A percentile compares a stretch with the other conserved stretches of the same genome.
Conservation (phyloP, 306 rosid genomes). For the Notholithocarpus densiflorus region DNA sequence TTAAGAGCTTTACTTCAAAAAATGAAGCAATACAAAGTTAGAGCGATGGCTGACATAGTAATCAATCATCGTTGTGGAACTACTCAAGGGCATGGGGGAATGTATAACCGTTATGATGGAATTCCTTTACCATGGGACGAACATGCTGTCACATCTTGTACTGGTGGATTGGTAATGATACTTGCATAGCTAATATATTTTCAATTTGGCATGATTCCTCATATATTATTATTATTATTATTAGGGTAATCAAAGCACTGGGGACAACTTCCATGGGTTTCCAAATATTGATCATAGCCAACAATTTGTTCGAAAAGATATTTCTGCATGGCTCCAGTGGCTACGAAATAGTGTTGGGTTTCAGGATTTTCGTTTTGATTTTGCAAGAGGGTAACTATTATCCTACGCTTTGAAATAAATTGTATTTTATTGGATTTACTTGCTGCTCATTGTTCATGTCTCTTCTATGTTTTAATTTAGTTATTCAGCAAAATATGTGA, state of each 20-base stretch:
- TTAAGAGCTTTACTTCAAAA: slow-evolving; percentile 69
- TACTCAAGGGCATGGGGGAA: slow-evolving; percentile 74
- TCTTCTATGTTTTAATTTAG: slow-evolving; percentile 32
- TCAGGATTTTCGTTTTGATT: slow-evolving; percentile 93
- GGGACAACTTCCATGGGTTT: slow-evolving; percentile 75
- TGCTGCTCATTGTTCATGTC: slow-evolving; percentile 2
- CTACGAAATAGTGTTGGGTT: slow-evolving; percentile 62
- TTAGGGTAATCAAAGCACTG: slow-evolving; percentile 73
- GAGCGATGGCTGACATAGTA: slow-evolving; percentile 86
- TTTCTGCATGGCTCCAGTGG: slow-evolving; percentile 78
- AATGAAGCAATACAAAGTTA: slow-evolving; percentile 64
- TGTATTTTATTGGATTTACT: neutral
- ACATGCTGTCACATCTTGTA: slow-evolving; percentile 76
- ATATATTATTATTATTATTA: neutral
- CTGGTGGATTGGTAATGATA: slow-evolving; percentile 76
- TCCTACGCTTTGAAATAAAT: neutral
- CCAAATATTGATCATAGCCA: slow-evolving; percentile 89
- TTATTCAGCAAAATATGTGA: slow-evolving; percentile 76
- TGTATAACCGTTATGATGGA: slow-evolving; percentile 84
- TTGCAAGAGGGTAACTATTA: slow-evolving; percentile 70
- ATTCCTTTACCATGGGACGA: slow-evolving; percentile 78
- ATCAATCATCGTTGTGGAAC: slow-evolving; percentile 92
- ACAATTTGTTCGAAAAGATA: slow-evolving; percentile 80
- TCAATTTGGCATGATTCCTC: slow-evolving; percentile 4
- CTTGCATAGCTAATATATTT: neutral